Conservation (phyloP, 1,284 basidiomycete species). For the Cryptococcus jaspeensis region DNA sequence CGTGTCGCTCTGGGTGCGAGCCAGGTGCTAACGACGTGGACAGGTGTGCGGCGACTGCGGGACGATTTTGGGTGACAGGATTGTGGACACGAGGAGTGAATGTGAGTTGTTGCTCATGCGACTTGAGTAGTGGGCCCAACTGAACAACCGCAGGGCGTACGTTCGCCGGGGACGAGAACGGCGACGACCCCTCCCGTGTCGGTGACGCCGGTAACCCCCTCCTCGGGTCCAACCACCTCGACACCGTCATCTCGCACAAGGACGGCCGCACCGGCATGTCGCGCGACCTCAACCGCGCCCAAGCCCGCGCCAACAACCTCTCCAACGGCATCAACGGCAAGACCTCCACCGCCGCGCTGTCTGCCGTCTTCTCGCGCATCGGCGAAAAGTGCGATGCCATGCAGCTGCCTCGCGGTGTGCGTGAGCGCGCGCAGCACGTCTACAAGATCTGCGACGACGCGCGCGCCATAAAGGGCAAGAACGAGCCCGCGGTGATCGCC, state of each 20-base stretch:
- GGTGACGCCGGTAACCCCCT: conserved; percentile 92
- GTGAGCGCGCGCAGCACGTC: conserved; percentile 71
- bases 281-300: conserved; percentile 86
- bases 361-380: conserved; percentile 89
- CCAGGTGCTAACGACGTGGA: neutral
- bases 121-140: neutral
- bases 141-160: conserved; percentile 54
- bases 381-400: conserved; percentile 93
- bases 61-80: conserved; percentile 88
- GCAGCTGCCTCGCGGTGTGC: conserved; percentile 83
- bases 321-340: conserved; percentile 66
- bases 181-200: conserved; percentile 97
- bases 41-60: conserved; percentile 85
- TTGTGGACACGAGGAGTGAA: conserved; percentile 97
- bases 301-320: conserved; percentile 62
- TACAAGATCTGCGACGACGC: conserved; percentile 95
- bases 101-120: conserved; percentile 60
- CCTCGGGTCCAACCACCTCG: conserved; percentile 58
- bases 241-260: conserved; percentile 91
- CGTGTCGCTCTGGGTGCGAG: neutral
- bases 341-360: conserved; percentile 82
- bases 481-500: conserved; percentile 83
- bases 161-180: conserved; percentile 96
- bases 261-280: conserved; percentile 93
- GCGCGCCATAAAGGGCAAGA: conserved; percentile 86